These are phyloP conservation scores for Monoraphidium neglectum DNA, from an alignment of 139 green algal species.

Conservation along the genomic window DNA sequence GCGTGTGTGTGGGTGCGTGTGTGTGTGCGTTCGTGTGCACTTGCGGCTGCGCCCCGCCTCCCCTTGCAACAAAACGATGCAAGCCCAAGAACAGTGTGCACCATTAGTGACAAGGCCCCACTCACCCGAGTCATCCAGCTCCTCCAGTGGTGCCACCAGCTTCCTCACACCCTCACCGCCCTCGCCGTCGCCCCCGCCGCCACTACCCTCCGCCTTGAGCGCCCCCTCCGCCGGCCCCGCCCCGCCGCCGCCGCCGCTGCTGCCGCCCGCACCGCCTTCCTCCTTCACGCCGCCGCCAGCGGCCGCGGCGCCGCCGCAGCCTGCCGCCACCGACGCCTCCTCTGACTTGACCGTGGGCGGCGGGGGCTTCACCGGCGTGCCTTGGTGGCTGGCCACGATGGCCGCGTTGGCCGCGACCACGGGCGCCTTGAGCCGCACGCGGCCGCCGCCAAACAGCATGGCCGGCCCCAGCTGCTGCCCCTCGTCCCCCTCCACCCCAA, in stretches of 20 bases:
- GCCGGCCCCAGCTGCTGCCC: constrained; percentile 1
- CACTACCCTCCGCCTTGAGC: constrained; percentile 2
- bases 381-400: no score
- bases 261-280: neutral
- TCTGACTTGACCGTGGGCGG: no score
- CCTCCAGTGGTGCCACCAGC: constrained; percentile 41
- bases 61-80: no score
- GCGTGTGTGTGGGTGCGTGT: no score
- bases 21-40: no score
- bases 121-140: constrained; percentile 48
- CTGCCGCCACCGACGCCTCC: no score
- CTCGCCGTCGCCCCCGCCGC: neutral
- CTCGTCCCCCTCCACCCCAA: neutral
- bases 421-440: no score
- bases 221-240: neutral
- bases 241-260: neutral
- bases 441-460: constrained; percentile 3
- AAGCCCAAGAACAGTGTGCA: no score
- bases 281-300: neutral
- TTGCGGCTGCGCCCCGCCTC: no score
- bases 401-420: no score
- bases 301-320: neutral
- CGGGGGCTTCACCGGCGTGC: no score
- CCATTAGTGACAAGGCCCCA: no score
- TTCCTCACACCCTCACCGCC: constrained; percentile 13